These are phyloP conservation scores for Alternaria conjuncta DNA, from an alignment of 2,329 filamentous ascomycete genomes.

Conservation along the genomic window DNA sequence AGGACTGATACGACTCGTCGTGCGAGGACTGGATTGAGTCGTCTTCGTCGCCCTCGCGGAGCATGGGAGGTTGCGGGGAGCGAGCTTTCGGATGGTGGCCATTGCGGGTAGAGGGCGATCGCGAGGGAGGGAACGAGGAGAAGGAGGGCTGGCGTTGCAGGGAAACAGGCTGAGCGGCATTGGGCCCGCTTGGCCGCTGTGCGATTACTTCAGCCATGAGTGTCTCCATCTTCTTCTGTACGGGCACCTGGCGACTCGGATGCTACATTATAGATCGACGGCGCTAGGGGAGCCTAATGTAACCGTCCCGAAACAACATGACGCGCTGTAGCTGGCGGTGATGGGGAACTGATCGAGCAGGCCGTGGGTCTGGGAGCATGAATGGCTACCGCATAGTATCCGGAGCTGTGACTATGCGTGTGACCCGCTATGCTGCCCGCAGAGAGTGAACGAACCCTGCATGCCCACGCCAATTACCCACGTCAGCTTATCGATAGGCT, in stretches of 20 bases:
- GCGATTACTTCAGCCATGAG: constrained; percentile 42
- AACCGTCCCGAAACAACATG: constrained; percentile 14
- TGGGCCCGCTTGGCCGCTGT: constrained; percentile 29
- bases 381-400: neutral
- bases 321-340: constrained; percentile 3
- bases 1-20: constrained; percentile 32
- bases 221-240: constrained; percentile 30
- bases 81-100: constrained; percentile 41
- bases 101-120: constrained; percentile 48
- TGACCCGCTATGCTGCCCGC: neutral
- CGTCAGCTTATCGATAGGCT: constrained; percentile 4
- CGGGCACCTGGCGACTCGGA: constrained; percentile 9
- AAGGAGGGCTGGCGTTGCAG: constrained; percentile 52
- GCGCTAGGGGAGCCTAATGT: constrained; percentile 24
- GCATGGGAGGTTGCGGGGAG: constrained; percentile 46
- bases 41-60: constrained; percentile 41
- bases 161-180: constrained; percentile 19
- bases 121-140: constrained; percentile 51
- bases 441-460: neutral
- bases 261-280: constrained; percentile 25
- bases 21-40: constrained; percentile 37
- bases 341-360: neutral
- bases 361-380: neutral
- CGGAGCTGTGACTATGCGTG: neutral
- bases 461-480: neutral